A percentile compares a stretch with the other conserved stretches of the same genome.
phyloP scores from a whole-genome alignment of 2,329 filamentous ascomycete genomes.

The Graphiopsis chlorocephala region DNA sequence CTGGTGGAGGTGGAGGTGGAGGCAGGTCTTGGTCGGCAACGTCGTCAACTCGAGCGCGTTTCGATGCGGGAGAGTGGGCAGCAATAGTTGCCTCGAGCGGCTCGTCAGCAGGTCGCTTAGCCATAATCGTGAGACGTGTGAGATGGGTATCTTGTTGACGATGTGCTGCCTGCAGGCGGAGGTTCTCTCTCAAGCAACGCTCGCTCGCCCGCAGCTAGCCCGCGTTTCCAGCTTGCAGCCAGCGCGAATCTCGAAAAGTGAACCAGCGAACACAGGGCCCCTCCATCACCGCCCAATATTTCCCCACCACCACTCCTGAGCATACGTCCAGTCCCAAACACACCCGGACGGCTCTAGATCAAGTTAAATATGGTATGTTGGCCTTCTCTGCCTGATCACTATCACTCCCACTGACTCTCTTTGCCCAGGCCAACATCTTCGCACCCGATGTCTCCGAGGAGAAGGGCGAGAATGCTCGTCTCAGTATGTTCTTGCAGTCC shows the following conservation, averaged over 20 bases:
- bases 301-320: conserved; percentile 3
- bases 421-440: conserved; percentile 61
- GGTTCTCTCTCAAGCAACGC: not conserved
- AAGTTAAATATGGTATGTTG: not conserved
- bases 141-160: not conserved
- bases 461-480: conserved; percentile 98
- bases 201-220: not conserved
- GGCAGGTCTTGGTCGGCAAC: conserved; percentile 36
- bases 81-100: conserved; percentile 42
- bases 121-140: conserved; percentile 33
- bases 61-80: conserved; percentile 47
- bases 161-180: not conserved
- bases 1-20: conserved; percentile 25
- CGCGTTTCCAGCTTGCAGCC: not conserved
- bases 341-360: conserved; percentile 7
- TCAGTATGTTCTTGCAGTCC: conserved; percentile 50
- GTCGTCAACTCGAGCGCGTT: conserved; percentile 47
- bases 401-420: not conserved
- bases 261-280: conserved; percentile 5
- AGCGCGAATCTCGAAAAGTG: conserved; percentile 13
- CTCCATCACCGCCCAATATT: conserved; percentile 5
- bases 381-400: not conserved
- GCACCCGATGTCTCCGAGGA: conserved; percentile 95
- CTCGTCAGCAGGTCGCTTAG: conserved; percentile 48
- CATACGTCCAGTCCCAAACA: not conserved